phyloP scores from a whole-genome alignment of 2,329 filamentous ascomycete species.

The Epichloe glyceriae region DNA sequence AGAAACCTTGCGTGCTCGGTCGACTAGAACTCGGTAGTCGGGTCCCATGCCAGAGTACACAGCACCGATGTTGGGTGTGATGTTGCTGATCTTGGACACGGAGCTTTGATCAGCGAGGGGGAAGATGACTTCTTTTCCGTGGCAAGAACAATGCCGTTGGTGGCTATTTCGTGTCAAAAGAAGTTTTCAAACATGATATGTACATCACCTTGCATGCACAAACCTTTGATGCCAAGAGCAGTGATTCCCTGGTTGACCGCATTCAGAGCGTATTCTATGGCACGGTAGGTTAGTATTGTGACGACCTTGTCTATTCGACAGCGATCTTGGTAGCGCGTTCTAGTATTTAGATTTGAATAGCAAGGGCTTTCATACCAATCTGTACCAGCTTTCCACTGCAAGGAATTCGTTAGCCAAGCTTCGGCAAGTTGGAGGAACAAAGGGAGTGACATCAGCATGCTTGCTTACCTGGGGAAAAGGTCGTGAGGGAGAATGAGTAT shows the following conservation, averaged over 20 bases:
- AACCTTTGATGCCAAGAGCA: conserved; percentile 95
- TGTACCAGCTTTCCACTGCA: conserved; percentile 93
- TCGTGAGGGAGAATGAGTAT: conserved; percentile 98
- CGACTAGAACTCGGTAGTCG: conserved; percentile 93
- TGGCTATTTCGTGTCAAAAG: conserved; percentile 44
- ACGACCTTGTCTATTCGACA: too few relatives aligned
- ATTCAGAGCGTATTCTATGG: conserved; percentile 90
- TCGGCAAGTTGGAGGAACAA: conserved; percentile 6
- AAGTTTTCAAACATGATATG: background rate
- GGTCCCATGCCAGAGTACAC: conserved; percentile 99
- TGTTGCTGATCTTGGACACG: conserved; percentile 91
- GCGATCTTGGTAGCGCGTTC: background rate
- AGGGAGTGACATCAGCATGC: conserved; percentile 10
- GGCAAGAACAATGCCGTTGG: conserved; percentile 95
- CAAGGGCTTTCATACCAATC: conserved; percentile 48
- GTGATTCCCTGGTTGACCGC: conserved; percentile 99
- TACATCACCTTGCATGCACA: conserved; percentile 9
- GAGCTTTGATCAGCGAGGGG: conserved; percentile 87
- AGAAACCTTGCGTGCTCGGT: conserved; percentile 95
- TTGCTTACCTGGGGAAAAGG: conserved; percentile 89
- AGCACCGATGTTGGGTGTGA: conserved; percentile 99
- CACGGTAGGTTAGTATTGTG: background rate
- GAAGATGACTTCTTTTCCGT: conserved; percentile 99
- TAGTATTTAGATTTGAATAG: too few relatives aligned
- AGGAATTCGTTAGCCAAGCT: conserved; percentile 30